Base-by-base conservation (phyloP, 2,329 filamentous ascomycete species). In the Venturia nashicola region DNA sequence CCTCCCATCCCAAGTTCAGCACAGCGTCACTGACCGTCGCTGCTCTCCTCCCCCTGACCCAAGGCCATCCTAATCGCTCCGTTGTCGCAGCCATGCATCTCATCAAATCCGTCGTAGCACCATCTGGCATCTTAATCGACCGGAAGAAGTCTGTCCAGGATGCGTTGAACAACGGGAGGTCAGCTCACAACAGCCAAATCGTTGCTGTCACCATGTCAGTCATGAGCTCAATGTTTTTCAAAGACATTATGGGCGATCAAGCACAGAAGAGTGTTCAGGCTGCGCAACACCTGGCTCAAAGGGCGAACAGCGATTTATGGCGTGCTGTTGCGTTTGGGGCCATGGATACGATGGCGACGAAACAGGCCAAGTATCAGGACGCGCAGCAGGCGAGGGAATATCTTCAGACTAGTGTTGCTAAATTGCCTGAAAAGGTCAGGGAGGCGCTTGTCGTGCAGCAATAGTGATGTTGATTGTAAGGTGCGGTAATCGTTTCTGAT, bases 211-310 rank as follows among this genome's bases (percentile, higher is more conserved):
- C 88, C 6, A 83, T 97, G 65, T 91, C 86, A 68, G 86, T 94
- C 67, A 95, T 97, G 88, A 88, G 89, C 62, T 86, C 83, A 70
- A 84, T 86, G 61, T 88, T 96, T 70, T 97, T 92, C 74, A 86
- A 87, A 57, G 88, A 88, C 65, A 87, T 92, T 16, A 85, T 95
- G 4, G 91, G 91, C 61, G 76, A 77, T 44, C 78, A 81, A 67
- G 76, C 84, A 1, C 76, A 82, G 55, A 80, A 80, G 65, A 82
- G 81, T 57, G 74, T 71, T 64, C 78, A 64, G 68, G 79, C 66
- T 69, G 77, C 65, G 67, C 82, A 85, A 5, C 78, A 80, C 2
- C 77, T 81, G 59, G 85, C 83, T 1, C 79, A 82, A 61, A 91
- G 72, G 60, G 68, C 67, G n/a, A 65, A 69, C 18, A 72, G 72